Evolutionary conservation across 768 basidiomycete genomes (phyloP).

Genomic region (Lentinus brumalis): DNA sequence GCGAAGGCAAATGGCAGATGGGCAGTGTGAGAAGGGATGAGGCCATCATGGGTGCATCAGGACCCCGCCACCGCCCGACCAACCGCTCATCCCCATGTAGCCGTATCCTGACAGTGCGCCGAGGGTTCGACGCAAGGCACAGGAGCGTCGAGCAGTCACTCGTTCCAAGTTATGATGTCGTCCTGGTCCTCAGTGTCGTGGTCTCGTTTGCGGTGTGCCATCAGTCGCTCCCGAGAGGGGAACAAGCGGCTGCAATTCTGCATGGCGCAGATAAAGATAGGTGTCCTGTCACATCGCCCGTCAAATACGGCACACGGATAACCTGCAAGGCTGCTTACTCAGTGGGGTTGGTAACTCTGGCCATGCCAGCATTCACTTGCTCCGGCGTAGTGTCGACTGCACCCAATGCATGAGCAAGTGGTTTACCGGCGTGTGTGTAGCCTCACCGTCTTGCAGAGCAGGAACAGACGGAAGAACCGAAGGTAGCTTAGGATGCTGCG

Average conservation of each 20-base stretch:
- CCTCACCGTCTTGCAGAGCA: slow-evolving; percentile 52
- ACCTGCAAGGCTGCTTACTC: slow-evolving; percentile 49
- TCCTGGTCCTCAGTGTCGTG: slow-evolving; percentile 58
- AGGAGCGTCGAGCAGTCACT: slow-evolving; percentile 30
- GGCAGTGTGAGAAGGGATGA: too few relatives aligned
- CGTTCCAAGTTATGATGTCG: slow-evolving; percentile 75
- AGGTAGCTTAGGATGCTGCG: slow-evolving; percentile 37
- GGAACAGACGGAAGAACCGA: slow-evolving; percentile 53
- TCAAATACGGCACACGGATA: not conserved
- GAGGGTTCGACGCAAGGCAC: not conserved
- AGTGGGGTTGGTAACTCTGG: slow-evolving; percentile 62
- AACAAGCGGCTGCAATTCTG: slow-evolving; percentile 75
- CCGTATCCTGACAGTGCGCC: not conserved
- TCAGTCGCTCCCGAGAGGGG: slow-evolving; percentile 66
- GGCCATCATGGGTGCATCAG: too few relatives aligned
- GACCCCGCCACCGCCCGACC: too few relatives aligned
- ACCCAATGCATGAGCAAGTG: not conserved
- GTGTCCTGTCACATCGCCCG: slow-evolving; percentile 50
- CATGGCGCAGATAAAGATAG: slow-evolving; percentile 78
- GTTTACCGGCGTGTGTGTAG: not conserved
- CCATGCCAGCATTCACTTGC: slow-evolving; percentile 53
- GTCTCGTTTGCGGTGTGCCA: slow-evolving; percentile 73
- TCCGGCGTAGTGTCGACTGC: slow-evolving; percentile 56
- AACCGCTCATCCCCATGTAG: not conserved
- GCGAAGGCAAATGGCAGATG: too few relatives aligned